Evolutionary conservation across 140 eudicot genomes (phyloP), one percentile per base, ranked within the genome.

Genomic region (Senecio squalidus): DNA sequence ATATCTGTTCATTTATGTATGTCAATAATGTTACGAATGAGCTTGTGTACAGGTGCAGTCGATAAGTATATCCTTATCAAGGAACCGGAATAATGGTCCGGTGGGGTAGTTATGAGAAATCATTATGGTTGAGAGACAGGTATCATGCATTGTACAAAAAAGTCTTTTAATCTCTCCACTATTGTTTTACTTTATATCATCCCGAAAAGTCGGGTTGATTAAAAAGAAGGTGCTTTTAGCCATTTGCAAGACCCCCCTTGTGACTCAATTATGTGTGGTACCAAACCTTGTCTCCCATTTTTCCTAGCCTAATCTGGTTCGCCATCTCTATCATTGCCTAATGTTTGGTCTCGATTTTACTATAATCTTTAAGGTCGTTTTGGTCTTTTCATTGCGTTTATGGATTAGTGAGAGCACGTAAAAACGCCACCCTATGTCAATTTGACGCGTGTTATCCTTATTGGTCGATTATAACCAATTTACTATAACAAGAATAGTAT

Each of bases 201-300:
- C 84, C 79, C 76, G 48, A 74, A 65, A 76, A 70, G 62, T 27
- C 67, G 29, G 53, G 14, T 62, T 28, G 48, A 62, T 33, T 30
- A 47, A 51, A 64, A 68, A 40, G 21, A 60, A 57, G 38, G 33
- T 44, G 66, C 74, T 79, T 78, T 82, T 63, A 44, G 54, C 43
- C 72, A 17, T 76, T 66, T 51, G 29, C 58, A 51, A 48, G 50
- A 58, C 74, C 67, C 58, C 69, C 82, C 83, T 75, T 75, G 90
- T 66, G 72, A 50, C 34, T 75, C 79, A 51, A 81, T 78, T 28
- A 78, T 78, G 55, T 66, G 40, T 60, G 71, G 55, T 68, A 41
- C 78, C 83, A 72, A 79, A 69, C 89, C 82, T 69, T 80, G 80
- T 76, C 84, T 50, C 83, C 72, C 64, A 46, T 62, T 64, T 15